Conservation (phyloP, 352 stramenopile genomes). For the Pythium dissimile region DNA sequence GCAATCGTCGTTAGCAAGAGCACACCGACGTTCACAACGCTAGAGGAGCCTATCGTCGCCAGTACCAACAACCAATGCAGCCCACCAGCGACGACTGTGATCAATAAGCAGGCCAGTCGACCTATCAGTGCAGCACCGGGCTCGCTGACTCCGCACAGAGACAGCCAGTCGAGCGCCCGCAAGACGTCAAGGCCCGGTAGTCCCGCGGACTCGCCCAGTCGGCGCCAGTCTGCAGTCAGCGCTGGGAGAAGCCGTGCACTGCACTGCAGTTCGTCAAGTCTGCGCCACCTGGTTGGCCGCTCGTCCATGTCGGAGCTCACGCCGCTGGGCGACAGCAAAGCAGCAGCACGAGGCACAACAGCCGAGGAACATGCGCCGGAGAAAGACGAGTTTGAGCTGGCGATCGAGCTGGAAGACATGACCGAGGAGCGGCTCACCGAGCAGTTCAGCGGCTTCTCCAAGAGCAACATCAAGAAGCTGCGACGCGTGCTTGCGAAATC, state of each 20-base stretch:
- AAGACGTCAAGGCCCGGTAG: neutral
- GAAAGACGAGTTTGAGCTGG: neutral
- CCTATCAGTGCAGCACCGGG: neutral
- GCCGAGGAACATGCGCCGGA: neutral
- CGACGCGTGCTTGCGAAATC: slow-evolving; percentile 58
- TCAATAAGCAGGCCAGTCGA: neutral
- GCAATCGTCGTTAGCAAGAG: slow-evolving; percentile 38
- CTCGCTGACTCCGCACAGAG: neutral
- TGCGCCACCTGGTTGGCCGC: too few species aligned
- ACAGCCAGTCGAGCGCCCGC: neutral
- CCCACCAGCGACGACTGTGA: neutral
- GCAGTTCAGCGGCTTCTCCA: slow-evolving; percentile 50
- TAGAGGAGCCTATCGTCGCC: slow-evolving; percentile 10
- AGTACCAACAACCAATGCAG: slow-evolving; percentile 1
- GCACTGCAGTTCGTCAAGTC: too few species aligned
- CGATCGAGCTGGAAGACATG: slow-evolving; percentile 51
- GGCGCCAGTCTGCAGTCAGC: neutral
- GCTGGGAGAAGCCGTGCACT: too few species aligned
- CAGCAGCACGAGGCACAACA: neutral
- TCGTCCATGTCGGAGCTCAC: too few species aligned
- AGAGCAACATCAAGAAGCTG: slow-evolving; percentile 48
- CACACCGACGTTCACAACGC: slow-evolving; percentile 30
- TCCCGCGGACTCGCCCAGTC: neutral
- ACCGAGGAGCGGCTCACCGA: slow-evolving; percentile 43
- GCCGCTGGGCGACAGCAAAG: too few species aligned